A percentile compares a stretch with the other conserved stretches of the same genome.
phyloP scores from a whole-genome alignment of 2,329 filamentous ascomycete species.

The Massarina eburnea region DNA sequence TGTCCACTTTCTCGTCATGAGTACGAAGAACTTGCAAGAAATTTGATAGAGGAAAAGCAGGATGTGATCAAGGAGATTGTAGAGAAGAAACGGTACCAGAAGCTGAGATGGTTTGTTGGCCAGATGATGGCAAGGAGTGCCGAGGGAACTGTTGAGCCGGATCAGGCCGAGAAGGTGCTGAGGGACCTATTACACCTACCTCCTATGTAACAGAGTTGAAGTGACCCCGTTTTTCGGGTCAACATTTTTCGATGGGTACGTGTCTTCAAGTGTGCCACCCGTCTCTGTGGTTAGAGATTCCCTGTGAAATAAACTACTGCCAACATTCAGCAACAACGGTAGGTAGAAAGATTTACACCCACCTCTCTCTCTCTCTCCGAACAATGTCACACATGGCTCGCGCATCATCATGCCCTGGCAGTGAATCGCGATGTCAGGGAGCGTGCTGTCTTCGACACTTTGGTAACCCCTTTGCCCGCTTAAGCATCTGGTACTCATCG shows the following conservation, averaged over 20 bases:
- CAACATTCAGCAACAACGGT: no score
- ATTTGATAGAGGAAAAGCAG: conserved; percentile 56
- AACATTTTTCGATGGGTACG: neutral
- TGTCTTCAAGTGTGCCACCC: neutral
- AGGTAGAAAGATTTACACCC: no score
- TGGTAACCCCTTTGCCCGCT: no score
- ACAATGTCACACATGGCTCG: neutral
- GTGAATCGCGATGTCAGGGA: no score
- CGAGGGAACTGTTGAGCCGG: conserved; percentile 64
- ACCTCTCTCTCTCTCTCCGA: neutral
- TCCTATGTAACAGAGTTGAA: conserved; percentile 4
- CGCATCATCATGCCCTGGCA: neutral
- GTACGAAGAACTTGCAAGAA: conserved; percentile 57
- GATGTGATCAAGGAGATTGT: conserved; percentile 62
- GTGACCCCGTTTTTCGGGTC: neutral
- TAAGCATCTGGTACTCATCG: no score
- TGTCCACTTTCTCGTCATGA: conserved; percentile 57
- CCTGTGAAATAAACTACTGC: no score
- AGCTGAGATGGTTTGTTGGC: conserved; percentile 68
- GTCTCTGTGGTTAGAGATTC: no score
- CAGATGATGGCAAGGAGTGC: conserved; percentile 66
- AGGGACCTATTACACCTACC: conserved; percentile 47
- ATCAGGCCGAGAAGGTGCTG: conserved; percentile 58
- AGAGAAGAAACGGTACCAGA: conserved; percentile 62
- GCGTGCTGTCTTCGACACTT: no score